phyloP scores from a whole-genome alignment of 768 basidiomycete species.

The Cyclocybe cylindracea region DNA sequence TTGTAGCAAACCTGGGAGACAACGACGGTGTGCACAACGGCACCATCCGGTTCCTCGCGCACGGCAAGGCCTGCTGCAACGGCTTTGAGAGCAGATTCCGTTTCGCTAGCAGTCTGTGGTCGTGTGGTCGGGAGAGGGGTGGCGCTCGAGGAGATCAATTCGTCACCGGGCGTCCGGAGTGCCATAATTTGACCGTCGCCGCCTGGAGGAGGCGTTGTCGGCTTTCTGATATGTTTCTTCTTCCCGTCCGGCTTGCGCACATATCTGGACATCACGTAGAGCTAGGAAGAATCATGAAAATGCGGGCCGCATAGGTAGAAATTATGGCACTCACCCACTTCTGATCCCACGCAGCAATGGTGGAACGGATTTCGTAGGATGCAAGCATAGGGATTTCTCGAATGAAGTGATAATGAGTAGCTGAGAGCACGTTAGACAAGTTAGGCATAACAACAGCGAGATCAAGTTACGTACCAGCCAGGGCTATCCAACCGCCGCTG shows the following conservation, averaged over 20 bases:
- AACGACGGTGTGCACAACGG: constrained; percentile 60
- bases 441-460: not conserved
- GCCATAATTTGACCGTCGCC: constrained; percentile 17
- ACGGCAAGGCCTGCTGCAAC: constrained; percentile 29
- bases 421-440: constrained; percentile 27
- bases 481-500: constrained; percentile 61
- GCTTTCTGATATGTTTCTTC: constrained; percentile 12
- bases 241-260: constrained; percentile 54
- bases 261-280: constrained; percentile 65
- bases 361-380: constrained; percentile 60
- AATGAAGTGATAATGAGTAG: constrained; percentile 68
- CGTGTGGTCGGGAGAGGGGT: constrained; percentile 20
- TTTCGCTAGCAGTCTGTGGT: constrained; percentile 15
- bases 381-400: constrained; percentile 68
- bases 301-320: not conserved
- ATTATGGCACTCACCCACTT: constrained; percentile 64
- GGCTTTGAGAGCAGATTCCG: constrained; percentile 30
- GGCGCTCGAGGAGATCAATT: constrained; percentile 22
- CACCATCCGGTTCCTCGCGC: constrained; percentile 52
- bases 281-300: constrained; percentile 30
- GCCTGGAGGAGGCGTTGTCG: constrained; percentile 1
- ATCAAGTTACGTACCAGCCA: constrained; percentile 50
- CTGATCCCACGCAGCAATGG: constrained; percentile 66
- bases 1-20: constrained; percentile 73
- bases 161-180: constrained; percentile 38